Conservation (phyloP, 1,284 basidiomycete genomes). For the Cerioporus squamosus region DNA sequence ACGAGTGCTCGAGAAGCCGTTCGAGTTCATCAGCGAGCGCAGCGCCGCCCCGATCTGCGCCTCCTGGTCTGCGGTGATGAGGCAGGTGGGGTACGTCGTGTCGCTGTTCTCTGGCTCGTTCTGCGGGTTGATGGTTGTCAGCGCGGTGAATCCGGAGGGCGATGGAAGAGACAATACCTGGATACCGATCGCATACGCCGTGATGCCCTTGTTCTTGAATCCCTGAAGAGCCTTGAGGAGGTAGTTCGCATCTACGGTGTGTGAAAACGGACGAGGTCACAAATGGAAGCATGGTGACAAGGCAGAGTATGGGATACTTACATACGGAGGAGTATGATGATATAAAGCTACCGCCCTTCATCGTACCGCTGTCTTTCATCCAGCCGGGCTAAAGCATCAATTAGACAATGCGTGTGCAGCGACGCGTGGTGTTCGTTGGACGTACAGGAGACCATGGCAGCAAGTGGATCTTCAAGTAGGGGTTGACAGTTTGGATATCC, state of each 20-base stretch:
- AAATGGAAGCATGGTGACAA: too few species aligned
- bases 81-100: constrained; percentile 48
- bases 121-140: constrained; percentile 29
- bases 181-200: constrained; percentile 47
- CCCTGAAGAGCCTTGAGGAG: constrained; percentile 47
- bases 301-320: constrained; percentile 28
- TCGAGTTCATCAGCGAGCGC: constrained; percentile 47
- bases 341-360: constrained; percentile 49
- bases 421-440: not conserved
- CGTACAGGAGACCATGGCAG: constrained; percentile 57
- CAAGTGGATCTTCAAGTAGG: constrained; percentile 45
- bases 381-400: constrained; percentile 46
- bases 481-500: constrained; percentile 51
- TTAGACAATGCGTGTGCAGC: not conserved
- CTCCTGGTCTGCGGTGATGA: constrained; percentile 40
- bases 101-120: constrained; percentile 55
- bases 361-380: constrained; percentile 52
- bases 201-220: constrained; percentile 45
- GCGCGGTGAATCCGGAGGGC: too few species aligned
- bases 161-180: constrained; percentile 37
- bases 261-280: not conserved
- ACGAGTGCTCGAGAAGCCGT: constrained; percentile 44
- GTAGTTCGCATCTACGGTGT: constrained; percentile 50
- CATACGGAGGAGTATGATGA: constrained; percentile 41
- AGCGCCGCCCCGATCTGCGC: constrained; percentile 45